These are phyloP conservation scores for Apiospora arundinis DNA, from an alignment of 2,329 filamentous ascomycete species.

Conservation along the genomic window DNA sequence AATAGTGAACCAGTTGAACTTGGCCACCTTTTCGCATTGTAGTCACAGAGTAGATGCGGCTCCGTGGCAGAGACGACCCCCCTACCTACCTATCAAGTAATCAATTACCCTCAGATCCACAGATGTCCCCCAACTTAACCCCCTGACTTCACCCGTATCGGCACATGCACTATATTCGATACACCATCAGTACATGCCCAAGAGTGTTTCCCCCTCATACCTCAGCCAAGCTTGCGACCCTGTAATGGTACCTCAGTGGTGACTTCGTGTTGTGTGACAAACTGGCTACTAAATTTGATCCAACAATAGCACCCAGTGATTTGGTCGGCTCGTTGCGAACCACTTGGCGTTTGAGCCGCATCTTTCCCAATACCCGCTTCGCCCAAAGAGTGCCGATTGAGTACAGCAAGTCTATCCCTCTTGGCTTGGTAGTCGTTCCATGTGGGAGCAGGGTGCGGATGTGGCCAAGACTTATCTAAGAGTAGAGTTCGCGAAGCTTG, in stretches of 20 bases:
- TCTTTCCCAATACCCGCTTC: not conserved
- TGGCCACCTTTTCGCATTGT: no score
- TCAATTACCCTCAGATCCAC: not conserved
- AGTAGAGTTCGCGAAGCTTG: not conserved
- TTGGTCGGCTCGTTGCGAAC: not conserved
- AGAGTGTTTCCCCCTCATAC: not conserved
- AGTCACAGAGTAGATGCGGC: not conserved
- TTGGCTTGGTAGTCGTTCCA: not conserved
- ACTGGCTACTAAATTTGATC: not conserved
- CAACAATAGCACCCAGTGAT: not conserved
- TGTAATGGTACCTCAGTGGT: not conserved
- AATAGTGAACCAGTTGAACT: no score
- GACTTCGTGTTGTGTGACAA: no score
- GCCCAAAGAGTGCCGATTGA: not conserved
- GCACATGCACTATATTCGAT: not conserved
- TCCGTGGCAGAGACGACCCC: not conserved
- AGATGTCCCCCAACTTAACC: not conserved
- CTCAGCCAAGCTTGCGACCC: no score
- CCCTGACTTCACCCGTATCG: not conserved
- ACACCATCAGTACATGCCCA: not conserved
- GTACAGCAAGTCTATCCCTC: not conserved
- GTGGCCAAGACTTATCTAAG: not conserved
- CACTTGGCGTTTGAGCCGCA: conserved; percentile 3
- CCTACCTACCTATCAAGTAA: not conserved
- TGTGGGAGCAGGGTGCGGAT: not conserved